Conservation (phyloP, 441 rosid genomes). For the Geranium incanum region DNA sequence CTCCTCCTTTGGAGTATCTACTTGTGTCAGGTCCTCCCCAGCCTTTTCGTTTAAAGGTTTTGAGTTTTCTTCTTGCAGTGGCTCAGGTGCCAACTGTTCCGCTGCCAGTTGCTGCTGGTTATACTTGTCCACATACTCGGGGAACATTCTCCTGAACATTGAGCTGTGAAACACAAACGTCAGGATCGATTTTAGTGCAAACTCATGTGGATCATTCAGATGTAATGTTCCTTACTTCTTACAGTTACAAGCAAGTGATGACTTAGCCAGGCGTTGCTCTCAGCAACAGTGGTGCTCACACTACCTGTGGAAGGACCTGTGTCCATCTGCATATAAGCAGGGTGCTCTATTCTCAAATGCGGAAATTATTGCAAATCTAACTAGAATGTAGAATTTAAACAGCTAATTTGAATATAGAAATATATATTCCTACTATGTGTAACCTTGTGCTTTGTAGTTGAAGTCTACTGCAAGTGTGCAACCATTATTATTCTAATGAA, state of each 20-base stretch:
- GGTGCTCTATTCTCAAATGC: not conserved
- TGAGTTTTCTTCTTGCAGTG: constrained; percentile 32
- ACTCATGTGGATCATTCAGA: no score
- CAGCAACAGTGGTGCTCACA: constrained; percentile 63
- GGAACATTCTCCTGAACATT: constrained; percentile 79
- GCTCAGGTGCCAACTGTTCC: constrained; percentile 34
- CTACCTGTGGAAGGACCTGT: constrained; percentile 94
- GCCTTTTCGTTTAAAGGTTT: constrained; percentile 30
- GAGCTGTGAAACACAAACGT: constrained; percentile 36
- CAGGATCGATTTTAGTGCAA: not conserved
- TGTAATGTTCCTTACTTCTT: constrained; percentile 56
- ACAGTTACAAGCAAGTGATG: constrained; percentile 86
- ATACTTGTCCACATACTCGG: constrained; percentile 77
- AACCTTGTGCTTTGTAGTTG: not conserved
- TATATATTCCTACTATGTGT: no score
- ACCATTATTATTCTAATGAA: no score
- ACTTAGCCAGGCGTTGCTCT: constrained; percentile 79
- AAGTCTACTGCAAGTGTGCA: no score
- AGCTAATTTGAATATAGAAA: no score
- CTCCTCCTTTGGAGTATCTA: constrained; percentile 30
- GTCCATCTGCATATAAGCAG: constrained; percentile 61
- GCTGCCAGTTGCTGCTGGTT: constrained; percentile 48
- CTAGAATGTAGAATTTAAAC: not conserved
- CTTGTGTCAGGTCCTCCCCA: constrained; percentile 26
- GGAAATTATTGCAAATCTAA: constrained; percentile 1